A percentile compares a stretch with the other conserved stretches of the same genome.
Conservation (phyloP, 2,329 filamentous ascomycete genomes). For the Fusarium begoniae region DNA sequence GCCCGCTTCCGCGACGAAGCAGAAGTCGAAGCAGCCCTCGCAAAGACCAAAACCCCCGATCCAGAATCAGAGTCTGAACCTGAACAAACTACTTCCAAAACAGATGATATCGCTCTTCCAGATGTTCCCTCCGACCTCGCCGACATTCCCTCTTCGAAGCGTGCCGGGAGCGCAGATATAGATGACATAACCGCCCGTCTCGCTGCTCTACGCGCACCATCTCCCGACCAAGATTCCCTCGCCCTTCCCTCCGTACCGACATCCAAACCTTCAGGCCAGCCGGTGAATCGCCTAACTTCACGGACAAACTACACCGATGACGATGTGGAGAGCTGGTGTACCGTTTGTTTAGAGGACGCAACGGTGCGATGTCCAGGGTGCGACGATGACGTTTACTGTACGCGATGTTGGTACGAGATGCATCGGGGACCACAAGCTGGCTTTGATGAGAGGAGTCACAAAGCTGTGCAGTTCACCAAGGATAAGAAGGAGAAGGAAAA, state of each 20-base stretch:
- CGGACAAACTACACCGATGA: slow-evolving; percentile 68
- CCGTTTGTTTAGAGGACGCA: slow-evolving; percentile 83
- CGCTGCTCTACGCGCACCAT: slow-evolving; percentile 58
- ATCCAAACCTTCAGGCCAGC: slow-evolving; percentile 56
- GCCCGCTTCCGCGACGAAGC: slow-evolving; percentile 58
- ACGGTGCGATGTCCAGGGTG: slow-evolving; percentile 78
- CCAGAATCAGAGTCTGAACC: slow-evolving; percentile 17
- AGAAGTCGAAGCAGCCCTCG: slow-evolving; percentile 46
- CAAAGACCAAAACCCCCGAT: slow-evolving; percentile 13
- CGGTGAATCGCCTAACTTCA: slow-evolving; percentile 51
- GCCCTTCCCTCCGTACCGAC: slow-evolving; percentile 61
- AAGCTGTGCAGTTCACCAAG: slow-evolving; percentile 67
- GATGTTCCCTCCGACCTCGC: slow-evolving; percentile 56
- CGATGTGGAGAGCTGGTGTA: slow-evolving; percentile 80
- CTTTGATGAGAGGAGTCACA: slow-evolving; percentile 75
- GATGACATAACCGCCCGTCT: slow-evolving; percentile 62
- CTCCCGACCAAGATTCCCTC: slow-evolving; percentile 43
- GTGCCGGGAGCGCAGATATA: slow-evolving; percentile 42
- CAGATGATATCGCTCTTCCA: slow-evolving; percentile 53
- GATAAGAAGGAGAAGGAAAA: slow-evolving; percentile 48
- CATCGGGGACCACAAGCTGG: slow-evolving; percentile 75
- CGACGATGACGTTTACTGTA: slow-evolving; percentile 77
- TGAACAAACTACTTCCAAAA: background rate
- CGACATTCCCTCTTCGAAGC: slow-evolving; percentile 45
- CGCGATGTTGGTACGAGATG: slow-evolving; percentile 82